Base-by-base conservation (phyloP, 495 filamentous ascomycete species). In the Neurospora sp. region DNA sequence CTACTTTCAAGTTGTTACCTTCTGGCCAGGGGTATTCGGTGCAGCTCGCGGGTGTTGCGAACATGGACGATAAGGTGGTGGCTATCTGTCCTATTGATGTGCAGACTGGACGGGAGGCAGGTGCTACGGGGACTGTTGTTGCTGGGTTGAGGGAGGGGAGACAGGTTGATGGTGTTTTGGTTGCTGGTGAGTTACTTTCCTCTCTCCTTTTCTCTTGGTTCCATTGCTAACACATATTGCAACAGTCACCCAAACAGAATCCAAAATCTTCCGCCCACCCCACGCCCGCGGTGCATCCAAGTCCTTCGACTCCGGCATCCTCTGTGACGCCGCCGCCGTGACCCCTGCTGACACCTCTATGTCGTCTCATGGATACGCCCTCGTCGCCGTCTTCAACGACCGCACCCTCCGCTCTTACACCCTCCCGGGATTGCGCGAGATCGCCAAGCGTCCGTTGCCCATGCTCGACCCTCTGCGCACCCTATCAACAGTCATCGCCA, bases 1-100 rank as follows among this genome's bases (percentile, higher is more conserved):
- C 89, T 22, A 98, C 96, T 0, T 94, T 98, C 83, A 97, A 96
- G 82, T 84, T 99, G 20, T 83, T 98, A 9, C 96, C 96, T 3
- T 84, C 89, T 9, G 81, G 85, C 3, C 85, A 86, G 75, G 90
- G 92, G 6, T 98, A 96, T 79, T 85, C 86, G n/a, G 94, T 89
- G 39, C 85, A 89, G 40, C 87, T 91, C 75, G 91, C 85, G 9
- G 94, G 95, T 10, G 83, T 88, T 31, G 83, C 85, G 18, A 76
- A 86, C 18, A 77, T 93, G n/a, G 89, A 92, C 61, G 93, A 93
- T 72, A 88, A 83, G 72, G 84, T 98, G 22, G 86, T 97, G 46
- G 88, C 86, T 35, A 90, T 99, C 61, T 87, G 86, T 53, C 94
- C 96, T 2, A 87, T 98, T 48, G 88, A 93, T 70, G 86, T 90